Base-by-base conservation (phyloP, 495 filamentous ascomycete genomes). In the Aspergillus funiculosus region DNA sequence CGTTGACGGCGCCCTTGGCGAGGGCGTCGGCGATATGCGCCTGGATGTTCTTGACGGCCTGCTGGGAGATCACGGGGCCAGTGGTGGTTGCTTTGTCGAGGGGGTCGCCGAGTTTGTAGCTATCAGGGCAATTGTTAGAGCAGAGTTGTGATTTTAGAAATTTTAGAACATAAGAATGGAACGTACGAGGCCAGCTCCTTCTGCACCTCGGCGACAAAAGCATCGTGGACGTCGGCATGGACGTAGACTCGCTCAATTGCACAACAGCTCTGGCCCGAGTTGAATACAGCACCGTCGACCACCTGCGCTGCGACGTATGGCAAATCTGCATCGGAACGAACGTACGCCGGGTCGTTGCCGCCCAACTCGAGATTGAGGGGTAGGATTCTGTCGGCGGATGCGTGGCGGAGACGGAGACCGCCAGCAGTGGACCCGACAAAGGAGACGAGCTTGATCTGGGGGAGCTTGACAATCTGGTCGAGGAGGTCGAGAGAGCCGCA, bases 251-350 rank as follows among this genome's bases (percentile, higher is more conserved):
- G 76, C 69, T 96, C 92, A 38, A 97, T 76, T 5, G 85, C 82
- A 66, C 92, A 97, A 71, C 92, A 98, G 56, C 89, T 95, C 64
- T 98, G 92, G 15, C 92, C 92, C 22, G 87, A 94, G 67, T 96
- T 98, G 73, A 96, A 98, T 28, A 98, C 72, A 3, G 90, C 88
- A 3, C 91, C 91, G 55, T 96, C 91, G 14, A 96, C 88, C 45
- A 96, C 85, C 66, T 95, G 86, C 57, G 86, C 89, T 1, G 91
- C 91, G 0, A 85, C 91, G 81, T 88, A 92, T 38, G 79, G 76
- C 13, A 95, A 64, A 56, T 96, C 88, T 0, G 91, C 88, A 58
- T 97, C 92, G 10, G 73, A 71, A 36, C 89, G 76, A 20, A 96
- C 77, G 53, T 95, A 95, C 6, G 91, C 91, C 2, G 91, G 84